Conservation (phyloP, 805 yeast genomes). For the Komagataella mondaviorum region DNA sequence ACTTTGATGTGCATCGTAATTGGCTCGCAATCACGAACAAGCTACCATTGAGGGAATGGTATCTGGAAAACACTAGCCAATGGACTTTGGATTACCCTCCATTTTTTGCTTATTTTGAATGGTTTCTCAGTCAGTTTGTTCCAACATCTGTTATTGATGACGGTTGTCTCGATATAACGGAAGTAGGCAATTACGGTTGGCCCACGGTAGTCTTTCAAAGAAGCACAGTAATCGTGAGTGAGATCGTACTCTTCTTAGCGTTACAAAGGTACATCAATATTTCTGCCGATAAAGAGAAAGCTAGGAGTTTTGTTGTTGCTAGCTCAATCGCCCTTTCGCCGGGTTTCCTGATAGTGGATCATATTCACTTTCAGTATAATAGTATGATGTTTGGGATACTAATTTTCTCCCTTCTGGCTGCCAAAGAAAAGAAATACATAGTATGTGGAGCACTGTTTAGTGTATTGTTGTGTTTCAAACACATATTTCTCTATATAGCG, state of each 20-base stretch:
- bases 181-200: conserved; percentile 50
- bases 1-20: conserved; percentile 93
- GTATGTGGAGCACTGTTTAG: conserved; percentile 61
- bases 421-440: conserved; percentile 42
- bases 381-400: conserved; percentile 85
- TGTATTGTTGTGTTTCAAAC: conserved; percentile 79
- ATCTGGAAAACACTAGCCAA: conserved; percentile 58
- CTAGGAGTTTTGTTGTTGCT: conserved; percentile 60
- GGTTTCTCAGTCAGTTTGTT: conserved; percentile 58
- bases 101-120: conserved; percentile 91
- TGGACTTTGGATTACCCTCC: conserved; percentile 99
- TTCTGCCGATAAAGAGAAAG: conserved; percentile 22
- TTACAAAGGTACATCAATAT: conserved; percentile 59
- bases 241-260: conserved; percentile 53
- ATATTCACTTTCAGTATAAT: conserved; percentile 94
- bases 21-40: conserved; percentile 87
- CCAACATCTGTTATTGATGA: conserved; percentile 51
- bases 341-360: conserved; percentile 82
- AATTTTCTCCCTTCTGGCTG: conserved; percentile 60
- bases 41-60: conserved; percentile 74
- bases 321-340: conserved; percentile 80
- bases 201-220: conserved; percentile 82
- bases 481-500: conserved; percentile 83
- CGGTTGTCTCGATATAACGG: conserved; percentile 56
- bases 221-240: conserved; percentile 65